These are phyloP conservation scores for Komagataella kurtzmanii DNA, from an alignment of 805 yeast genomes.

Conservation along the genomic window DNA sequence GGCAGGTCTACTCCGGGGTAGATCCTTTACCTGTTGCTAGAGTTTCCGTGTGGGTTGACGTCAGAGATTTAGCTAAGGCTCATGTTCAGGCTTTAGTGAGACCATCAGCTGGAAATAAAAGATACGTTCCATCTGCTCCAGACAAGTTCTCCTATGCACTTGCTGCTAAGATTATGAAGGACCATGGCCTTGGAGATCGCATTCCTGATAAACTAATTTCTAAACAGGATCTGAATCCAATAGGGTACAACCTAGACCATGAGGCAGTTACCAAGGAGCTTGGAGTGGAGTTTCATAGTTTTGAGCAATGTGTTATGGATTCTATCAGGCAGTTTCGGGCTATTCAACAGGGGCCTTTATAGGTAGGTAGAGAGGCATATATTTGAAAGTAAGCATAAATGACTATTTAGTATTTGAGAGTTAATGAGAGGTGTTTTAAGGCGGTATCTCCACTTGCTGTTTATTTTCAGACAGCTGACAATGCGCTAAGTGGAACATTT, in stretches of 20 bases:
- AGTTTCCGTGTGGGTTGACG: slow-evolving; percentile 19
- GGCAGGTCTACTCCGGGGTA: slow-evolving; percentile 13
- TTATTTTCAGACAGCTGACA: not conserved
- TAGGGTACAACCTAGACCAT: slow-evolving; percentile 17
- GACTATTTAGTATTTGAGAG: not conserved
- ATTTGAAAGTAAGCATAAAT: not conserved
- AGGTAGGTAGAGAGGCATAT: not conserved
- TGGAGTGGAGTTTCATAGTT: slow-evolving; percentile 23
- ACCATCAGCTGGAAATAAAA: slow-evolving; percentile 11
- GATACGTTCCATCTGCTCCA: slow-evolving; percentile 16
- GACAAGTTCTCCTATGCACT: slow-evolving; percentile 17
- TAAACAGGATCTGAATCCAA: slow-evolving; percentile 7
- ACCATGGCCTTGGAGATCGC: slow-evolving; percentile 10
- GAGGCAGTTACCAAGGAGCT: slow-evolving; percentile 21
- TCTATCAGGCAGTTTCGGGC: slow-evolving; percentile 23
- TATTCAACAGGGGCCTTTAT: not conserved
- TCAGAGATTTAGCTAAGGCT: slow-evolving; percentile 21
- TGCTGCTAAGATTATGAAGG: slow-evolving; percentile 16
- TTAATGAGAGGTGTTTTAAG: not conserved
- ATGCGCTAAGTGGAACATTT: not conserved
- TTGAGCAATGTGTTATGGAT: slow-evolving; percentile 27
- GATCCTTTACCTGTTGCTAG: slow-evolving; percentile 14
- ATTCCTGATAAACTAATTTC: slow-evolving; percentile 7
- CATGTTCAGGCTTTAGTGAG: slow-evolving; percentile 14
- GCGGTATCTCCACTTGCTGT: not conserved